Base-by-base conservation (phyloP, 1,139 yeast genomes). In the Yamadazyma blattariae region DNA sequence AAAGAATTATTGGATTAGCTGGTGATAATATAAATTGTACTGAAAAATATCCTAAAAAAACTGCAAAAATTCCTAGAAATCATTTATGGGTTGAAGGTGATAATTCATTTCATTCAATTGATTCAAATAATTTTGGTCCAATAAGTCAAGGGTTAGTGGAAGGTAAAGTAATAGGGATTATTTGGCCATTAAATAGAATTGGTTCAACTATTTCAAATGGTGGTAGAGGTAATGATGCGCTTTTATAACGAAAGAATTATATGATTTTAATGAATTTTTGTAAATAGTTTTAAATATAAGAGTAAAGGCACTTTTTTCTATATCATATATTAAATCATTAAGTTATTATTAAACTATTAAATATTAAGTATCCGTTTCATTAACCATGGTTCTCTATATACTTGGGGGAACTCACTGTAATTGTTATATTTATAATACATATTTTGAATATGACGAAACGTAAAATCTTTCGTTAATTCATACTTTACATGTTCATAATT, bases 11-110 rank as follows among this genome's bases (percentile, higher is more conserved):
- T 42, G 97, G 84, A 1, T 51, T 79, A 1, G 88, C 77, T 38
- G 90, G 92, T 18, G 95, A 87, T 47, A 56, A 67, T 3, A 68
- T 89, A 1, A 51, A 59, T 17, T 79, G 95, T 2, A 62, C 72
- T 9, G 57, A 60, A 21, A 79, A 79, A 14, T 87, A 84, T 52
- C 92, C 95, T 1, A 74, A 79, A 50, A 62, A 69, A 2, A 64
- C 66, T 29, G 79, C 82, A 7, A 61, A 61, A 18, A 64, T 90
- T 2, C 96, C 96, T 4, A 60, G 86, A 38, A 83, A 81, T 50
- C 97, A 90, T 54, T 50, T 87, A 10, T 90, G 97, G 97, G 89
- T 89, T 0, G 97, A 90, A 57, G 97, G 97, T 3, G 97, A 90
- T 55, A 89, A 88, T 54, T 59, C 60, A n/a, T 64, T 82, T 36